Conservation (phyloP, 306 rosid genomes). For the Luffa acutangula region DNA sequence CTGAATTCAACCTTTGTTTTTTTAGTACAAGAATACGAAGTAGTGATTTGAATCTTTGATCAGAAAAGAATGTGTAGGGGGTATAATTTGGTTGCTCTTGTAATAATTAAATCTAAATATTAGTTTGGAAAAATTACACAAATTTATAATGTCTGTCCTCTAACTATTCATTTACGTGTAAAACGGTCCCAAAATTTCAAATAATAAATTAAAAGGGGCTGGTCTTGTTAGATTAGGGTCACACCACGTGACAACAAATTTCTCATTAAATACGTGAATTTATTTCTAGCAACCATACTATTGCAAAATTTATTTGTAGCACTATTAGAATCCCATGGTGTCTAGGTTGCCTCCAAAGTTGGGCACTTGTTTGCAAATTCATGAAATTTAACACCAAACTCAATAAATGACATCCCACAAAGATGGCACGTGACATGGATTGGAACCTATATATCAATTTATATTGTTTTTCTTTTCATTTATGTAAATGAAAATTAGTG, state of each 20-base stretch:
- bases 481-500: background rate
- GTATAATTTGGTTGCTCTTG: no score
- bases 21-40: no score
- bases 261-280: background rate
- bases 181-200: background rate
- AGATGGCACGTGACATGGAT: background rate
- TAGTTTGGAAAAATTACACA: background rate
- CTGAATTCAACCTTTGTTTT: no score
- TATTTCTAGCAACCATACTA: background rate
- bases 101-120: no score
- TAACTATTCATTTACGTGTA: background rate
- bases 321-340: background rate
- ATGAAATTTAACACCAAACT: background rate
- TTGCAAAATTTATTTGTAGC: background rate
- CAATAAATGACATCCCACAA: background rate
- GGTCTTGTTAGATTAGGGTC: background rate
- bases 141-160: no score
- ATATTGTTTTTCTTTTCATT: no score
- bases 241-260: background rate
- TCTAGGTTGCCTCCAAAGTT: background rate
- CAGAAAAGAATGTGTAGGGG: no score
- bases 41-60: no score
- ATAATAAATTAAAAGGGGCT: background rate
- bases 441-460: background rate
- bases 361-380: background rate